Conservation (phyloP, 495 filamentous ascomycete genomes). For the Neurospora pannonica region DNA sequence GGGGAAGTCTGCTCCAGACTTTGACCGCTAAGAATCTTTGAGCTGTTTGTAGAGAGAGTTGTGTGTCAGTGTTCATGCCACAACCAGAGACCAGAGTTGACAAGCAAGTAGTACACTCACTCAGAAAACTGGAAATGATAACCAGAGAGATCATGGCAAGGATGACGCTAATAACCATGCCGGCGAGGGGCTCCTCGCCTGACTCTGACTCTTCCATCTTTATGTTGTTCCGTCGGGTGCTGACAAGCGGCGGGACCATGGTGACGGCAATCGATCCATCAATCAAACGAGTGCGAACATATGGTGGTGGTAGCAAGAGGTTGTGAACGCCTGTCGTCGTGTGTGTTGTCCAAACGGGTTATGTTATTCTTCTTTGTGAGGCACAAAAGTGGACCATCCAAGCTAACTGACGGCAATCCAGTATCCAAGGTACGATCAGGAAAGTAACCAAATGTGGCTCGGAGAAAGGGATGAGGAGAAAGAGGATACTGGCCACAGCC, state of each 20-base stretch:
- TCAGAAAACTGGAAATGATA: constrained; percentile 35
- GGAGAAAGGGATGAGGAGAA: not conserved
- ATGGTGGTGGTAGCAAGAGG: not conserved
- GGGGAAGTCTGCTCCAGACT: constrained; percentile 34
- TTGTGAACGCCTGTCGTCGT: not conserved
- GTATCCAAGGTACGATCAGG: not conserved
- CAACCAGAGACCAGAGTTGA: not conserved
- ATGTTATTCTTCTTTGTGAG: not conserved
- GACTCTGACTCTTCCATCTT: not conserved
- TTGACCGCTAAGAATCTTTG: constrained; percentile 29
- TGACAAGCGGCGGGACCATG: constrained; percentile 10
- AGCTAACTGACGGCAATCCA: not conserved
- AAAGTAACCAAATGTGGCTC: not conserved
- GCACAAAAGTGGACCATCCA: not conserved
- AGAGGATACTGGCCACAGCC: not conserved
- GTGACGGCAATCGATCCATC: not conserved
- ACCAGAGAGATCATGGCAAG: constrained; percentile 32
- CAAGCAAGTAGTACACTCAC: constrained; percentile 20
- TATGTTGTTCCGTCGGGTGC: not conserved
- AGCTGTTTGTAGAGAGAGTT: constrained; percentile 13
- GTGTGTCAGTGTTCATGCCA: not conserved
- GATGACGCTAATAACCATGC: constrained; percentile 31
- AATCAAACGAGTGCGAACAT: not conserved
- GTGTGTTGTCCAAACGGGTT: not conserved
- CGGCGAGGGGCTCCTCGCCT: constrained; percentile 22